Conservation (phyloP, 2,329 filamentous ascomycete genomes). For the Diaporthe citriasiana region DNA sequence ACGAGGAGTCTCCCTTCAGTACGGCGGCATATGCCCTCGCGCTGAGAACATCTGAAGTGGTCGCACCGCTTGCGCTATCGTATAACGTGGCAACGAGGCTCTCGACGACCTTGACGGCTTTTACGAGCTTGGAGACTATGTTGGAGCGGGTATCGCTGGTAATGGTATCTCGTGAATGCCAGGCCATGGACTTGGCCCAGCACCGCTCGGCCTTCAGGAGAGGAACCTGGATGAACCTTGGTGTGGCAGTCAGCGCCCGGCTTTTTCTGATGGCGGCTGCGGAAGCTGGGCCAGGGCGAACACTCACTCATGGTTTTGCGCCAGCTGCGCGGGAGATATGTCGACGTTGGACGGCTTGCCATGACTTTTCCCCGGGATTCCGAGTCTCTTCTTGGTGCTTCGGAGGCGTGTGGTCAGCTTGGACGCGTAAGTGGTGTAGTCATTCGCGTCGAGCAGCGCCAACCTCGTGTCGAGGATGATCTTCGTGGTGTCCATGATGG, state of each 20-base stretch:
- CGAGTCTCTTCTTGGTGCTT: conserved; percentile 87
- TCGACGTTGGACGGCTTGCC: conserved; percentile 84
- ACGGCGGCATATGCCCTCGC: conserved; percentile 86
- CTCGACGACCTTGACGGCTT: conserved; percentile 80
- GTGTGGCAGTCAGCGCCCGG: conserved; percentile 9
- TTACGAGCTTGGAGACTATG: conserved; percentile 88
- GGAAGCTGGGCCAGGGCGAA: background rate
- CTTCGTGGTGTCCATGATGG: conserved; percentile 87
- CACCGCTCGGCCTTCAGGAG: conserved; percentile 90
- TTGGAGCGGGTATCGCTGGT: conserved; percentile 85
- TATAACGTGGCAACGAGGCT: conserved; percentile 77
- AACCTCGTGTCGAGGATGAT: conserved; percentile 85
- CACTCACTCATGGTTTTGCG: conserved; percentile 80
- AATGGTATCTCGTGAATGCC: conserved; percentile 91
- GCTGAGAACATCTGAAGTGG: conserved; percentile 81
- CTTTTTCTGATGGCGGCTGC: background rate
- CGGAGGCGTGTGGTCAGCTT: conserved; percentile 86
- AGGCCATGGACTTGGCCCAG: conserved; percentile 88
- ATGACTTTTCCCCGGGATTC: conserved; percentile 85
- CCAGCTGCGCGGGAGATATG: conserved; percentile 82
- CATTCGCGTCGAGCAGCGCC: conserved; percentile 82
- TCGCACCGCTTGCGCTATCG: conserved; percentile 76
- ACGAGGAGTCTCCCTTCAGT: conserved; percentile 81
- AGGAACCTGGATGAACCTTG: conserved; percentile 81
- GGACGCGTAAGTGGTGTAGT: conserved; percentile 87